phyloP scores from a whole-genome alignment of 1,284 basidiomycete genomes.

The Vanrija sp. region DNA sequence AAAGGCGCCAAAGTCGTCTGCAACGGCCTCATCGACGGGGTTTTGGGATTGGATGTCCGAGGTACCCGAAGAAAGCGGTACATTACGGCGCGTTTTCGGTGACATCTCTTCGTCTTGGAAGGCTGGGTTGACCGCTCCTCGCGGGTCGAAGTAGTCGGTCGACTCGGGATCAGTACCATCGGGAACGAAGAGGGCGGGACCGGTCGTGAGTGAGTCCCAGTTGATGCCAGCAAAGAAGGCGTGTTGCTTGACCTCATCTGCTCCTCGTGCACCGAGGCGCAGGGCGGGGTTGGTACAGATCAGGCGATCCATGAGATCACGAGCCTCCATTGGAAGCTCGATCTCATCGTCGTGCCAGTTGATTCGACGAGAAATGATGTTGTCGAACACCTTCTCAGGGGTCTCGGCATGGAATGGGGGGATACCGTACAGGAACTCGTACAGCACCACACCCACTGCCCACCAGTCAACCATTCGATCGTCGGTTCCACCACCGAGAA shows the following conservation, averaged over 20 bases:
- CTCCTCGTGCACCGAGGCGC: constrained; percentile 82
- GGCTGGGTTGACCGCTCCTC: constrained; percentile 56
- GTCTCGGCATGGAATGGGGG: constrained; percentile 98
- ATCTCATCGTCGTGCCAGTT: constrained; percentile 90
- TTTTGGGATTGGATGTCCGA: background rate
- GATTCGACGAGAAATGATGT: constrained; percentile 92
- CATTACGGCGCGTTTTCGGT: constrained; percentile 54
- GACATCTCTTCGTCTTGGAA: constrained; percentile 52
- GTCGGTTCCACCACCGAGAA: constrained; percentile 91
- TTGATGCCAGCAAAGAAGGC: constrained; percentile 87
- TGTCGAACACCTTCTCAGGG: constrained; percentile 97
- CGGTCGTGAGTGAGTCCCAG: constrained; percentile 84
- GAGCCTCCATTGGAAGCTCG: constrained; percentile 80
- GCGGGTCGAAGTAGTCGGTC: constrained; percentile 97
- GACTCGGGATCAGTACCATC: constrained; percentile 93
- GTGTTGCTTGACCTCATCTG: constrained; percentile 89
- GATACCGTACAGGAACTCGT: constrained; percentile 95
- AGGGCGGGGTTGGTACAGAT: constrained; percentile 75
- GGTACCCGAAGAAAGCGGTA: background rate
- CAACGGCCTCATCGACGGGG: constrained; percentile 30
- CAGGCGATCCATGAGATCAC: constrained; percentile 85
- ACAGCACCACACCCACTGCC: constrained; percentile 97
- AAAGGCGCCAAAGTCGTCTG: constrained; percentile 94
- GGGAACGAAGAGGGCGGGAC: constrained; percentile 92
- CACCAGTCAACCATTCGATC: constrained; percentile 97